These are phyloP conservation scores for Corylus avellana DNA, from an alignment of 306 rosid genomes.

Conservation along the genomic window DNA sequence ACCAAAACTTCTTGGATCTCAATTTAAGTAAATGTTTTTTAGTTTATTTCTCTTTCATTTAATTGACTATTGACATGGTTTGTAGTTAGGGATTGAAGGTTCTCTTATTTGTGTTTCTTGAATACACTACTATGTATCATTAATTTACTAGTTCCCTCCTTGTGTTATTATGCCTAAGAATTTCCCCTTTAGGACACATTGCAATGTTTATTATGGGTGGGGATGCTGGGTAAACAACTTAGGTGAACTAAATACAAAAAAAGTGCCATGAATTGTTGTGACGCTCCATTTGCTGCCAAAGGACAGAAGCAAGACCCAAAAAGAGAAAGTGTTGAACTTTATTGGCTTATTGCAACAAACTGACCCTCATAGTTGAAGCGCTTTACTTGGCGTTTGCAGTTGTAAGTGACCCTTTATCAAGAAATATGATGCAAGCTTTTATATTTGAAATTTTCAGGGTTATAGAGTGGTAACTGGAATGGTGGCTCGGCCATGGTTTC, in stretches of 20 bases:
- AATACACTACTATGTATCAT: neutral
- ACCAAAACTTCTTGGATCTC: neutral
- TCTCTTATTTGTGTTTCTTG: neutral
- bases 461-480: conserved; percentile 77
- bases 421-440: conserved; percentile 18
- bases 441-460: conserved; percentile 51
- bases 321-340: neutral
- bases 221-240: neutral
- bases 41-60: neutral
- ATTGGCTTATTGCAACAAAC: neutral
- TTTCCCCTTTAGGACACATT: no score
- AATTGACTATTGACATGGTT: neutral
- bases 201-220: neutral
- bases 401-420: conserved; percentile 5
- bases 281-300: neutral
- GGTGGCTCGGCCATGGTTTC: conserved; percentile 84
- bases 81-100: neutral
- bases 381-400: conserved; percentile 2
- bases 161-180: neutral
- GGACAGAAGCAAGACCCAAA: neutral
- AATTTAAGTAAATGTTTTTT: neutral
- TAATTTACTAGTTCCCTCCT: neutral
- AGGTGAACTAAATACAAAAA: neutral
- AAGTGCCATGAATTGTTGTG: neutral
- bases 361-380: neutral